Evolutionary conservation across 2,329 filamentous ascomycete genomes (phyloP).

Genomic region (Raffaelea arxii): DNA sequence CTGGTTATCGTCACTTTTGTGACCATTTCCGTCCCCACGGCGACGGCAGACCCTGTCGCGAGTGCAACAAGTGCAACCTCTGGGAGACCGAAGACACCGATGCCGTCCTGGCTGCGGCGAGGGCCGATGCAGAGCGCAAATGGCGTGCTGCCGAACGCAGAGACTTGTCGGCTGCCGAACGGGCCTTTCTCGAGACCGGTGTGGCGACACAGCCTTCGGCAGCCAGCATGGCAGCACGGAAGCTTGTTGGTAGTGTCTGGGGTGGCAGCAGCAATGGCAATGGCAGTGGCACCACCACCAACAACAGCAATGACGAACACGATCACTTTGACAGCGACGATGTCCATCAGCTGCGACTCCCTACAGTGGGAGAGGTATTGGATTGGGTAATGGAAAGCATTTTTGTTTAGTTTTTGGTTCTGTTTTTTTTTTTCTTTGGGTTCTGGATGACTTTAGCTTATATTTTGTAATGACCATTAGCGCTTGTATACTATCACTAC

Average conservation of each 20-base stretch:
- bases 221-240: not conserved
- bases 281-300: not conserved
- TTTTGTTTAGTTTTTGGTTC: not conserved
- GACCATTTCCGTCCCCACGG: conserved; percentile 84
- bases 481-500: no score
- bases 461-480: no score
- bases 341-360: conserved; percentile 18
- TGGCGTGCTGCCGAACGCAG: conserved; percentile 59
- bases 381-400: conserved; percentile 33
- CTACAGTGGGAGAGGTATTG: conserved; percentile 32
- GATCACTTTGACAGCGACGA: not conserved
- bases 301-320: not conserved
- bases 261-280: conserved; percentile 6
- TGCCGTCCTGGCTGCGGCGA: conserved; percentile 55
- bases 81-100: conserved; percentile 70
- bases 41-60: conserved; percentile 58
- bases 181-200: conserved; percentile 47
- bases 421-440: not conserved
- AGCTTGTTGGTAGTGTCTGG: conserved; percentile 2
- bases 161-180: conserved; percentile 44
- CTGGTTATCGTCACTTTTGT: conserved; percentile 91
- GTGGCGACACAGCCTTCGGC: conserved; percentile 15
- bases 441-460: no score
- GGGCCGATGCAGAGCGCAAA: conserved; percentile 59
- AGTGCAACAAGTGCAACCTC: conserved; percentile 75